These are phyloP conservation scores for Paulownia fortunei DNA, from an alignment of 257 asterid genomes.

Conservation along the genomic window DNA sequence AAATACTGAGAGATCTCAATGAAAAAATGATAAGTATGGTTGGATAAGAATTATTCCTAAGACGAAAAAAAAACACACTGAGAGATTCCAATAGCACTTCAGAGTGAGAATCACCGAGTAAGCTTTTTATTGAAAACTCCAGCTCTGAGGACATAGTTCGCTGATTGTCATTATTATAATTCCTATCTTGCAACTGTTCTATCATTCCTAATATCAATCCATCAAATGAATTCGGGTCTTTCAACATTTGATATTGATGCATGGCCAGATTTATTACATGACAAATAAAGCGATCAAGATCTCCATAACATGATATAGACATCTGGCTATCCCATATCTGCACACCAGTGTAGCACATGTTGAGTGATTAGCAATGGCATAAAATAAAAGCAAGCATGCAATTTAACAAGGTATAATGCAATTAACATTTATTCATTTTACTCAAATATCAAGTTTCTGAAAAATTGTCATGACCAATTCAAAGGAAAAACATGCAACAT, in stretches of 20 bases:
- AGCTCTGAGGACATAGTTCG: not conserved
- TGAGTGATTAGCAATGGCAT: no score
- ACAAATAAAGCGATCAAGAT: not conserved
- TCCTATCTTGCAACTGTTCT: not conserved
- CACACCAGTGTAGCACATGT: not conserved
- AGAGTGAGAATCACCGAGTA: not conserved
- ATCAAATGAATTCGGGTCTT: not conserved
- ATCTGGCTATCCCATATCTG: not conserved
- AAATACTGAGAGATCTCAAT: not conserved
- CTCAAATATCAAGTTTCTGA: not conserved
- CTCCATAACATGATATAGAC: not conserved
- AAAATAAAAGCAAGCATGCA: not conserved
- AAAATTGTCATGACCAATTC: not conserved
- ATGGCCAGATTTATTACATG: not conserved
- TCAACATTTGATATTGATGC: not conserved
- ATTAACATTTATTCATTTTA: not conserved
- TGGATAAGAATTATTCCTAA: not conserved
- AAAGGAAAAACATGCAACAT: not conserved
- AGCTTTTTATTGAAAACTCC: not conserved
- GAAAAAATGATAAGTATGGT: no score
- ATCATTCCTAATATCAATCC: not conserved
- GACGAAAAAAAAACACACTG: no score
- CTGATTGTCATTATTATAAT: not conserved
- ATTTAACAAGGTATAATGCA: not conserved
- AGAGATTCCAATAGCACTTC: not conserved